A percentile compares a stretch with the other conserved stretches of the same genome.
These are phyloP conservation scores for Diaporthe sp. DNA, from an alignment of 2,329 filamentous ascomycete genomes.

Conservation along the genomic window DNA sequence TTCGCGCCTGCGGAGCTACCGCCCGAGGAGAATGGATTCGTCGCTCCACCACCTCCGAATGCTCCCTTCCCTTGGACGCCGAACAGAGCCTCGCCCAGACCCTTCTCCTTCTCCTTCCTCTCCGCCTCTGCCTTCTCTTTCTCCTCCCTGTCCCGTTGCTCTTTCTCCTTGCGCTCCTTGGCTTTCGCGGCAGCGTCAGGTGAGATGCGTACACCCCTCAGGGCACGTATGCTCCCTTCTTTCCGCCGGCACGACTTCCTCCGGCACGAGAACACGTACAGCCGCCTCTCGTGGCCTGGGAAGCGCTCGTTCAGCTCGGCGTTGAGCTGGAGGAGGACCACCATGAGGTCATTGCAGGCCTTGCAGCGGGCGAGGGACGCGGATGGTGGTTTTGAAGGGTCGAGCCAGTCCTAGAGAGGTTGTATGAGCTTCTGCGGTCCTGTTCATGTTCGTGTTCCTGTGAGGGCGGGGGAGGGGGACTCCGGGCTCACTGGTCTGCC, in stretches of 20 bases:
- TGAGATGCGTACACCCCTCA: constrained; percentile 77
- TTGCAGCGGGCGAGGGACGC: constrained; percentile 87
- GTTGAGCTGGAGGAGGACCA: constrained; percentile 90
- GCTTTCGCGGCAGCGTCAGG: constrained; percentile 52
- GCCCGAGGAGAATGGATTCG: constrained; percentile 74
- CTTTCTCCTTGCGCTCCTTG: constrained; percentile 50
- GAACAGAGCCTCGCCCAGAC: constrained; percentile 78
- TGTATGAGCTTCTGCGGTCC: constrained; percentile 42
- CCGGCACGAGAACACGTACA: constrained; percentile 90
- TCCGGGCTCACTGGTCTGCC: constrained; percentile 78
- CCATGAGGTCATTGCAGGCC: constrained; percentile 87
- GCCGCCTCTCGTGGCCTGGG: constrained; percentile 85
- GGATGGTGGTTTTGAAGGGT: constrained; percentile 78
- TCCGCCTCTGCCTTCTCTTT: constrained; percentile 51
- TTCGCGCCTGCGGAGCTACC: constrained; percentile 68
- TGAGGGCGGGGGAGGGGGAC: constrained; percentile 12
- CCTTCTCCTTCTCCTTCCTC: constrained; percentile 49
- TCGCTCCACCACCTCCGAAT: constrained; percentile 50
- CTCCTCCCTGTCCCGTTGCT: constrained; percentile 51
- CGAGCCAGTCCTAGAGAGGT: constrained; percentile 81
- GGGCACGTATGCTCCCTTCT: constrained; percentile 82
- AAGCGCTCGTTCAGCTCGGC: constrained; percentile 90
- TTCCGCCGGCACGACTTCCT: constrained; percentile 85
- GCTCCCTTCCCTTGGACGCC: constrained; percentile 67
- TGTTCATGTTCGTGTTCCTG: neutral